These are phyloP conservation scores for Neonectria ditissima DNA, from an alignment of 2,329 filamentous ascomycete genomes.

Conservation along the genomic window DNA sequence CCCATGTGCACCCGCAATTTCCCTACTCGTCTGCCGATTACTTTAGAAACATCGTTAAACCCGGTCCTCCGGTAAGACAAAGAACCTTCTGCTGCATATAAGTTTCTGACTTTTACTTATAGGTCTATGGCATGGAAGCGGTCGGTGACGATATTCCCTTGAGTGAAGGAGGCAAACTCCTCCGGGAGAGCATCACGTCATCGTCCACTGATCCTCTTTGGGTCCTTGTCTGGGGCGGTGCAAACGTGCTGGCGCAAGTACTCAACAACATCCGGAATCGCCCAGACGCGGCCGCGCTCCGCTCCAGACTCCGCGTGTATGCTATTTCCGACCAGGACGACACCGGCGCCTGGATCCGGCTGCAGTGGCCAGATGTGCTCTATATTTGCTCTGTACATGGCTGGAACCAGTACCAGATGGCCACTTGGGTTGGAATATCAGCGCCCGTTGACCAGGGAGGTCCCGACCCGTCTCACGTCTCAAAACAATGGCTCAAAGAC, in stretches of 20 bases:
- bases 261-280: constrained; percentile 43
- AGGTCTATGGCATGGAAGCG: constrained; percentile 42
- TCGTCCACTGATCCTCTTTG: constrained; percentile 56
- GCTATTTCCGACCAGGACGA: constrained; percentile 71
- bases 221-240: constrained; percentile 65
- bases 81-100: background rate
- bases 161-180: constrained; percentile 55
- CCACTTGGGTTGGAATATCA: constrained; percentile 67
- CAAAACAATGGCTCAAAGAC: constrained; percentile 62
- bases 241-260: constrained; percentile 63
- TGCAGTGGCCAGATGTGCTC: constrained; percentile 64
- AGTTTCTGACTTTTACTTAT: background rate
- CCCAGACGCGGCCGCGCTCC: constrained; percentile 51
- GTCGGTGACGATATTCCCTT: constrained; percentile 35
- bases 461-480: constrained; percentile 60
- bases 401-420: constrained; percentile 65
- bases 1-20: constrained; percentile 57
- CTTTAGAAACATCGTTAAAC: constrained; percentile 49
- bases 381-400: constrained; percentile 68
- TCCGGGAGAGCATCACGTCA: constrained; percentile 48
- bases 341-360: constrained; percentile 64
- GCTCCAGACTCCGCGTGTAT: constrained; percentile 61
- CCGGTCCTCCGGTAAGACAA: constrained; percentile 42
- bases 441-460: constrained; percentile 46
- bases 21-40: constrained; percentile 54